Evolutionary conservation across 495 filamentous ascomycete species (phyloP).

Genomic region (Podospora anserina): DNA sequence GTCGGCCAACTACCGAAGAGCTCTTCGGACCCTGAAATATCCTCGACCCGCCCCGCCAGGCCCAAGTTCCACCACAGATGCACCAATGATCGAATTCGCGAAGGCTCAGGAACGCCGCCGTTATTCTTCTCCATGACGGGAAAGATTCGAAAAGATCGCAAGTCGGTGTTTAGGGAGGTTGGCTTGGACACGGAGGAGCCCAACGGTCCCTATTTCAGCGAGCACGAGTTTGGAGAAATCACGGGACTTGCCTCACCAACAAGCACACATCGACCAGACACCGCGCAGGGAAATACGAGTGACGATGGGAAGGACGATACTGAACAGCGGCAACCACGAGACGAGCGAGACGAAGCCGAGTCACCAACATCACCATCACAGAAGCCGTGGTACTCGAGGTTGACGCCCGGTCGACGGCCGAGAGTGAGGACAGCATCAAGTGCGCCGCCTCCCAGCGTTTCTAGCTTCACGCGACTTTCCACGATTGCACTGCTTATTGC

Average conservation of each 20-base stretch:
- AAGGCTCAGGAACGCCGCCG: constrained; percentile 35
- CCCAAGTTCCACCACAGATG: constrained; percentile 46
- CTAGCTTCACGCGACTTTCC: constrained; percentile 42
- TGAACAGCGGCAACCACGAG: constrained; percentile 14
- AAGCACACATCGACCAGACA: constrained; percentile 4
- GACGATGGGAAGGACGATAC: constrained; percentile 19
- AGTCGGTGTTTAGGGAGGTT: constrained; percentile 47
- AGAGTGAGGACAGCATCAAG: constrained; percentile 40
- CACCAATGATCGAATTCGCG: constrained; percentile 46
- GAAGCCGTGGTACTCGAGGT: constrained; percentile 38
- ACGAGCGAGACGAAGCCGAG: constrained; percentile 6
- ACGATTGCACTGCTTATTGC: constrained; percentile 53
- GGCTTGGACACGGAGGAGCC: constrained; percentile 40
- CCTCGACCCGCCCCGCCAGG: constrained; percentile 22
- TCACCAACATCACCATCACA: constrained; percentile 21
- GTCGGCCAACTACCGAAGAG: constrained; percentile 24
- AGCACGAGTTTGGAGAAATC: constrained; percentile 28
- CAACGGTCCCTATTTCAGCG: constrained; percentile 18
- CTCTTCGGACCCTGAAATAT: constrained; percentile 26
- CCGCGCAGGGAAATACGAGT: constrained; percentile 2
- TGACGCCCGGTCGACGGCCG: constrained; percentile 38
- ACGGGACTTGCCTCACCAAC: constrained; percentile 25
- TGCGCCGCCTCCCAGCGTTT: constrained; percentile 39
- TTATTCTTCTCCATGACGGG: constrained; percentile 33
- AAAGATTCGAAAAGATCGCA: constrained; percentile 39